Conservation (phyloP, 2,329 filamentous ascomycete species). For the Daldinia sp. region DNA sequence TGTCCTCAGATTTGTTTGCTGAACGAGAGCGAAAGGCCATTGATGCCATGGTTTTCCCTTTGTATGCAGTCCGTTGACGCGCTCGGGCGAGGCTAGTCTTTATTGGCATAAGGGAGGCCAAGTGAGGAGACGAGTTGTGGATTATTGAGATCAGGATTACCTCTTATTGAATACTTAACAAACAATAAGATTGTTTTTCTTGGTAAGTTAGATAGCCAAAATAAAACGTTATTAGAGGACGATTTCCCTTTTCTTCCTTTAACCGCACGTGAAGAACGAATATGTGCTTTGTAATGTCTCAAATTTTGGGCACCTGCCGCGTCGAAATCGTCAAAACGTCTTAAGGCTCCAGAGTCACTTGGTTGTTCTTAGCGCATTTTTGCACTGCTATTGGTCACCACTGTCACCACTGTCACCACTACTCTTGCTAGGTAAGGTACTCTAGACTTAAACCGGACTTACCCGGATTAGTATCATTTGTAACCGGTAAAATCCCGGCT, state of each 20-base stretch:
- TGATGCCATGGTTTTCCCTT: slow-evolving; percentile 34
- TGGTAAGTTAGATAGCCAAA: background rate
- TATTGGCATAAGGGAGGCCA: slow-evolving; percentile 42
- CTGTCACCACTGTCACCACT: too few species aligned
- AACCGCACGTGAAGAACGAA: background rate
- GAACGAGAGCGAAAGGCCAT: slow-evolving; percentile 5
- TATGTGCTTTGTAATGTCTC: slow-evolving; percentile 21
- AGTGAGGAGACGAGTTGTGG: slow-evolving; percentile 6
- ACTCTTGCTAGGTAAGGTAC: too few species aligned
- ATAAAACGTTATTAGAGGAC: slow-evolving; percentile 10
- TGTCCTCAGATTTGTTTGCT: background rate
- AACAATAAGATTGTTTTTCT: slow-evolving; percentile 1
- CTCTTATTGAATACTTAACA: slow-evolving; percentile 4
- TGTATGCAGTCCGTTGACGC: slow-evolving; percentile 39
- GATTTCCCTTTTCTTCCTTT: background rate
- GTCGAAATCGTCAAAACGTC: slow-evolving; percentile 25
- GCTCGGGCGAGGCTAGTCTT: slow-evolving; percentile 46
- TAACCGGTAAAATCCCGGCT: slow-evolving; percentile 25
- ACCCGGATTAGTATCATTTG: slow-evolving; percentile 21
- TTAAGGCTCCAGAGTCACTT: slow-evolving; percentile 15
- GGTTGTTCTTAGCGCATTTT: slow-evolving; percentile 4
- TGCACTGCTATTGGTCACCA: slow-evolving; percentile 14
- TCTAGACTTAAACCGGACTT: slow-evolving; percentile 1
- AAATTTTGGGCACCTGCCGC: slow-evolving; percentile 26
- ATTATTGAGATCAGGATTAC: slow-evolving; percentile 10